Conservation (phyloP, 768 basidiomycete species). For the Nidularia sp. region DNA sequence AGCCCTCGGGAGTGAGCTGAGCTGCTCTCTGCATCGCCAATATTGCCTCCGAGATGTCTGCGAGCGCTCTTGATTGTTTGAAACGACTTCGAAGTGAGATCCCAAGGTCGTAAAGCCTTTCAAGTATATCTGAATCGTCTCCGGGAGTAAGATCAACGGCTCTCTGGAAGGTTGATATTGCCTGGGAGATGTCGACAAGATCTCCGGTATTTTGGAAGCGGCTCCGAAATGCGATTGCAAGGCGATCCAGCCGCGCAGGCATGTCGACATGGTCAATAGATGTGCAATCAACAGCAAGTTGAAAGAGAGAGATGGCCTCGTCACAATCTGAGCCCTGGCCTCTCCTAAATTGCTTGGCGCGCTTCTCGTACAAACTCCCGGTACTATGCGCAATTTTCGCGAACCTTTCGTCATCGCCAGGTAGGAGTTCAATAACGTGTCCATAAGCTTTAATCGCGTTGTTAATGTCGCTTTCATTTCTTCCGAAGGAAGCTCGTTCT, state of each 20-base stretch:
- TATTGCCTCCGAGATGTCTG: background rate
- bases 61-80: background rate
- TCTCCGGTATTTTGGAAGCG: background rate
- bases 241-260: background rate
- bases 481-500: no score
- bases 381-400: no score
- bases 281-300: background rate
- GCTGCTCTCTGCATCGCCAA: background rate
- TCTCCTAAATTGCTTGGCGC: no score
- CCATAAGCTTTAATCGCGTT: no score
- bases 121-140: background rate
- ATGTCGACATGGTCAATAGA: background rate
- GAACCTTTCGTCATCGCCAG: no score
- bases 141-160: background rate
- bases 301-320: background rate
- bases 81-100: background rate
- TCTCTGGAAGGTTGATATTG: background rate
- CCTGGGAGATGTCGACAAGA: background rate
- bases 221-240: background rate
- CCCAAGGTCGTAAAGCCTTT: background rate
- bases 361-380: no score
- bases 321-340: background rate
- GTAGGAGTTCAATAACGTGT: no score
- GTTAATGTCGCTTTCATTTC: no score
- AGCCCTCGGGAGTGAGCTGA: slow-evolving; percentile 1